Conservation (phyloP, 2,329 filamentous ascomycete genomes). For the Triangularia verruculosa region DNA sequence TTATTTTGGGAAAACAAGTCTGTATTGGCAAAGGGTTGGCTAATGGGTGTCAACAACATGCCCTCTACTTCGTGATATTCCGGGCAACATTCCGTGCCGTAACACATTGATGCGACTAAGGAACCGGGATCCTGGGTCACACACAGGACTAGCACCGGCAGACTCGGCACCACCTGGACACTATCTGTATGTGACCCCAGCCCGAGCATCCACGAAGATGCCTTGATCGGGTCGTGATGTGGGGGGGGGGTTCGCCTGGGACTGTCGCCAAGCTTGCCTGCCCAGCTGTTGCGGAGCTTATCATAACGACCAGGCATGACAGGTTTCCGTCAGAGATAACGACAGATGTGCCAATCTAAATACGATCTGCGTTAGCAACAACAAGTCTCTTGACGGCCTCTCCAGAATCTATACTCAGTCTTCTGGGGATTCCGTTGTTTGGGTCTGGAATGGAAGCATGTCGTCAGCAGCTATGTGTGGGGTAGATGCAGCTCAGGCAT, state of each 20-base stretch:
- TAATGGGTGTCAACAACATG: background rate
- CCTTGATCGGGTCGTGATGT: background rate
- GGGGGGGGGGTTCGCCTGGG: background rate
- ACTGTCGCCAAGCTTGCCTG: background rate
- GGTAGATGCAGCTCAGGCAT: background rate
- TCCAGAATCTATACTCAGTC: too few relatives aligned
- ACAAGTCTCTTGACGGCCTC: background rate
- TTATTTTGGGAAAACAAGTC: too few relatives aligned
- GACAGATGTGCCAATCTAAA: too few relatives aligned
- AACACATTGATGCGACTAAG: too few relatives aligned
- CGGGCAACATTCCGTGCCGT: background rate
- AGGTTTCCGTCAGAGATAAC: background rate
- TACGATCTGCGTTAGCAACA: too few relatives aligned
- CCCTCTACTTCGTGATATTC: background rate
- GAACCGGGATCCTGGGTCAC: slow-evolving; percentile 6
- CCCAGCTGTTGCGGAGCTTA: background rate
- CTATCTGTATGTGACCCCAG: background rate
- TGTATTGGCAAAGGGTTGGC: background rate
- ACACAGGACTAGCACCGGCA: background rate
- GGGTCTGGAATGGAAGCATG: background rate
- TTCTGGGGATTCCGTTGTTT: too few relatives aligned
- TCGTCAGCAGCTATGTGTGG: slow-evolving; percentile 2
- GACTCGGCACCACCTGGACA: background rate
- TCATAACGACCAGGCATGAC: background rate
- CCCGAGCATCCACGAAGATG: background rate